phyloP scores from a whole-genome alignment of 495 filamentous ascomycete species.

The Xylaria bambusicola region DNA sequence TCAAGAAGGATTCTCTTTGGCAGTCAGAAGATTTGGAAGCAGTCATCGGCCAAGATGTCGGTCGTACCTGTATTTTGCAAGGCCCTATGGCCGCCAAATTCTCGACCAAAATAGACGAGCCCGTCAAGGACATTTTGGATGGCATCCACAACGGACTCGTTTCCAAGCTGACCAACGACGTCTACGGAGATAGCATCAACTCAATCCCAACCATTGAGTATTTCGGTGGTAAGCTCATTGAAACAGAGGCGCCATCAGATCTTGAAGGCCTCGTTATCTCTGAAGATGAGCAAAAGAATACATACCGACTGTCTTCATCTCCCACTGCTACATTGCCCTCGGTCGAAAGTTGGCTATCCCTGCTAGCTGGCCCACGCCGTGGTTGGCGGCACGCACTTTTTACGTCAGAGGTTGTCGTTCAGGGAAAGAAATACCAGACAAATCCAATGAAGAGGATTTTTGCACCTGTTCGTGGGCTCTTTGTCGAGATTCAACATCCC shows the following conservation, averaged over 20 bases:
- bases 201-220: slow-evolving; percentile 87
- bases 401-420: slow-evolving; percentile 89
- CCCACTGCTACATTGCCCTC: slow-evolving; percentile 71
- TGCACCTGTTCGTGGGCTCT: slow-evolving; percentile 77
- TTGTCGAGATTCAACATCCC: slow-evolving; percentile 82
- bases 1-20: slow-evolving; percentile 99
- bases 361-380: slow-evolving; percentile 80
- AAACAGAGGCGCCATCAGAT: slow-evolving; percentile 62
- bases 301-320: slow-evolving; percentile 75
- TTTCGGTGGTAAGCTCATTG: slow-evolving; percentile 81
- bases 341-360: slow-evolving; percentile 76
- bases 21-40: slow-evolving; percentile 97
- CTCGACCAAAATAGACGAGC: slow-evolving; percentile 84
- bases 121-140: slow-evolving; percentile 89
- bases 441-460: slow-evolving; percentile 94
- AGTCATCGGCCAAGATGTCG: slow-evolving; percentile 93
- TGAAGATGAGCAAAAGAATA: slow-evolving; percentile 71
- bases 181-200: slow-evolving; percentile 72
- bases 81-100: slow-evolving; percentile 93
- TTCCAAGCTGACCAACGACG: slow-evolving; percentile 69
- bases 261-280: slow-evolving; percentile 80
- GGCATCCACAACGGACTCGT: slow-evolving; percentile 88
- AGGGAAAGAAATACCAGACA: slow-evolving; percentile 94
- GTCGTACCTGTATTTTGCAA: slow-evolving; percentile 91
- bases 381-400: slow-evolving; percentile 99